Percentiles rank a stretch among this genome's conserved stretches.
phyloP scores from a whole-genome alignment of 495 filamentous ascomycete genomes.

The Penicillium egyptiacum region DNA sequence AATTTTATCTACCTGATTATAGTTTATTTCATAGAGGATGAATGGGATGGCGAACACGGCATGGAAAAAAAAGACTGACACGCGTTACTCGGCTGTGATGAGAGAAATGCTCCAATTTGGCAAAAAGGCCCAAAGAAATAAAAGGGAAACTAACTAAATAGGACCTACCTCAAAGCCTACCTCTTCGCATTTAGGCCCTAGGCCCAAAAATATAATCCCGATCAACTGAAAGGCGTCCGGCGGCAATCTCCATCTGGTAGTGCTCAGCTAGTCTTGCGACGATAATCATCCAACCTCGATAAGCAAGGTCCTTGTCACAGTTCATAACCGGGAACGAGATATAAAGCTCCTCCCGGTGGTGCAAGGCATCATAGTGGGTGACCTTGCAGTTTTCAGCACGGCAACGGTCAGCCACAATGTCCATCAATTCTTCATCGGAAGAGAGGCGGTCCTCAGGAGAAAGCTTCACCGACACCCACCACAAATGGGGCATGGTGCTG shows the following conservation, averaged over 20 bases:
- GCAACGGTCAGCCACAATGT: background rate
- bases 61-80: no score
- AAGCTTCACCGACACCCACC: background rate
- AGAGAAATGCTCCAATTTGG: background rate
- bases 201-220: background rate
- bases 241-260: background rate
- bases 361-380: background rate
- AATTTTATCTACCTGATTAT: no score
- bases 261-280: background rate
- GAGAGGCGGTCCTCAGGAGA: background rate
- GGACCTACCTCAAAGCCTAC: background rate
- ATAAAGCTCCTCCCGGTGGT: background rate
- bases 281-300: background rate
- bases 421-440: background rate
- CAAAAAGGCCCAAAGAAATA: background rate
- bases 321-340: slow-evolving; percentile 1
- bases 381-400: background rate
- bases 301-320: background rate
- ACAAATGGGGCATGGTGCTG: background rate
- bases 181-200: background rate
- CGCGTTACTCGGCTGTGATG: background rate
- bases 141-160: background rate
- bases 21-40: no score
- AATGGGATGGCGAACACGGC: no score
- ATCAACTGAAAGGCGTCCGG: background rate